Percentiles rank a stretch among this genome's conserved stretches.
phyloP scores from a whole-genome alignment of 495 filamentous ascomycete species.

The Xanthoparmelia taractica region DNA sequence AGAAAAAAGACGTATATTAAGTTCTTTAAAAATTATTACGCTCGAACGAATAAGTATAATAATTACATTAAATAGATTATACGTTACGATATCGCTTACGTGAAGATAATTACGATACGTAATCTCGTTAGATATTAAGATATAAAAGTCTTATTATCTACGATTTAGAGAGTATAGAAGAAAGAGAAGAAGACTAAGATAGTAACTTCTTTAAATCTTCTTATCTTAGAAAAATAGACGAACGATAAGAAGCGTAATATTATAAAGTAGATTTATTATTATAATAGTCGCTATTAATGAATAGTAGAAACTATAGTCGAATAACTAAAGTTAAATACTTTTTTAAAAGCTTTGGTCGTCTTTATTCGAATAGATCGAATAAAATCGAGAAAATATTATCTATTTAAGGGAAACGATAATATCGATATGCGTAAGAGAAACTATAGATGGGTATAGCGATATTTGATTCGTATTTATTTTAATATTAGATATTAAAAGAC shows the following conservation, averaged over 20 bases:
- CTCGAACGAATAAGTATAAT: neutral
- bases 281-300: neutral
- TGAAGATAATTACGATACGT: too few species aligned
- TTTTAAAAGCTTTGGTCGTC: neutral
- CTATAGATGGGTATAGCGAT: neutral
- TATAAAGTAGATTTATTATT: neutral
- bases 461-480: neutral
- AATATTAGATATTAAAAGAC: neutral
- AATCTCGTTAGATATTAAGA: too few species aligned
- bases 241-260: neutral
- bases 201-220: neutral
- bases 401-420: neutral
- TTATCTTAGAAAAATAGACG: neutral
- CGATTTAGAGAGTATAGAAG: too few species aligned
- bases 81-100: neutral
- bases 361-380: neutral
- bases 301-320: neutral
- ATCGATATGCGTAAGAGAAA: neutral
- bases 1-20: neutral
- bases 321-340: neutral
- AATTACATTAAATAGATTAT: conserved; percentile 3
- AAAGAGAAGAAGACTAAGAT: neutral
- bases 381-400: too few species aligned
- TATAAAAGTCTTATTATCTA: too few species aligned
- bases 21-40: too few species aligned